Evolutionary conservation across 352 stramenopile species (phyloP), one percentile per base, ranked within the genome.

Genomic region (Pythium utonaiense): DNA sequence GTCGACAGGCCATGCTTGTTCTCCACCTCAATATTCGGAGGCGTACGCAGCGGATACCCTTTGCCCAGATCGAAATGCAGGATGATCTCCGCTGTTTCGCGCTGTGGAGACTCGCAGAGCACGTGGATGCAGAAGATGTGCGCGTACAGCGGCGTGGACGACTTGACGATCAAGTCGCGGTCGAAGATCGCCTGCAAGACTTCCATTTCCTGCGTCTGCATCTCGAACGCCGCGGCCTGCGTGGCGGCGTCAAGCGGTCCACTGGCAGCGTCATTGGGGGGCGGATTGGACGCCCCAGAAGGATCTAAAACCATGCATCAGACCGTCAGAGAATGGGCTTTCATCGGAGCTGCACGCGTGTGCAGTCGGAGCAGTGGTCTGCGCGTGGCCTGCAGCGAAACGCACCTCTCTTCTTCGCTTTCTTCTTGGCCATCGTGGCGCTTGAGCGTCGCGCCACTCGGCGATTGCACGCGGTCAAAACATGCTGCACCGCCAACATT

Each of bases 51-150:
- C 12, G 86, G 84, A 17, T 94, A 94, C 21, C 61, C 70, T 19
- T 80, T 73, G 25, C 77, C 70, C 24, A 92, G 69, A 54, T 94
- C 81, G 22, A 95, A 86, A 57, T 91, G 80, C 53, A 94, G 67
- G 40, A 85, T 53, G 45, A 91, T 74, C 53, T 89, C 75, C n/a
- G 78, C 82, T 12, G 71, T 82, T 33, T 72, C 76, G 42, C 25
- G 22, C 7, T 24, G 21, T 22, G 22, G 55, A 5, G 66, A 63
- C 53, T 93, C 82, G 54, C 77, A 90, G 22, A 65, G 60, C 58
- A 95, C 52, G n/a, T 72, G 73, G 45, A 95, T 89, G 47, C 80
- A 77, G 60, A 95, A 95, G 55, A 93, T 90, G 71, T 91, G 73
- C 48, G 73, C 80, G 64, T 91, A 93, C 53, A 93, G 60, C n/a